Evolutionary conservation across 768 basidiomycete species (phyloP), one percentile per base, ranked within the genome.

Genomic region (Gloeophyllum trabeum): DNA sequence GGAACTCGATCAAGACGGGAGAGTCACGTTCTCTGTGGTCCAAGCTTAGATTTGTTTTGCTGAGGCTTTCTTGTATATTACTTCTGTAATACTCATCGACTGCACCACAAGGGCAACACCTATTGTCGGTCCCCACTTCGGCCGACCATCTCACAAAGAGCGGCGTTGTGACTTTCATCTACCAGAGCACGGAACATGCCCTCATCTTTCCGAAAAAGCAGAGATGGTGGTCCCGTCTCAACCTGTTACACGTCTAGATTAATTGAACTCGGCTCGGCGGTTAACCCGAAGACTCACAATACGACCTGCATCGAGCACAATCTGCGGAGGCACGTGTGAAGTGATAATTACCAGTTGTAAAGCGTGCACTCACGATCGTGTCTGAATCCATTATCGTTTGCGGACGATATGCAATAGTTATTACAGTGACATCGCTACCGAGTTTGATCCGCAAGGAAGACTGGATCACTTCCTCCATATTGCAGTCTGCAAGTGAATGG

Each of bases 311-410:
- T 69, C 67, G 6, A 69, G 63, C 7, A 69, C 63, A 61, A 68
- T 65, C 69, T 67, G 19, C 3, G 7, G 35, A 24, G 20, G 13
- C 16, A 21, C n/a, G 24, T 24, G 14, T 25, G 5, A 18, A 36
- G 16, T 5, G 12, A 16, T 18, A 40, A 25, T 23, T 10, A 34
- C 3, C n/a, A 35, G 6, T 13, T 10, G 16, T 24, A 13, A 14
- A 39, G 35, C 13, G 14, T 4, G 23, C 6, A 49, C 55, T 43
- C 44, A 78, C 64, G 35, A 79, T 72, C 48, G 73, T 72, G 52
- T 80, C 76, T 3, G 75, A 71, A 40, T 77, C 76, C 62, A 76
- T 75, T 46, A 79, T 71, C 5, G 71, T 79, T 43, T 69, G 65
- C 5, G 75, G 51, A 14, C 77, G 66, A 53, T 79, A 76, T 1